phyloP scores from a whole-genome alignment of 306 rosid species.

The Inga laurina region DNA sequence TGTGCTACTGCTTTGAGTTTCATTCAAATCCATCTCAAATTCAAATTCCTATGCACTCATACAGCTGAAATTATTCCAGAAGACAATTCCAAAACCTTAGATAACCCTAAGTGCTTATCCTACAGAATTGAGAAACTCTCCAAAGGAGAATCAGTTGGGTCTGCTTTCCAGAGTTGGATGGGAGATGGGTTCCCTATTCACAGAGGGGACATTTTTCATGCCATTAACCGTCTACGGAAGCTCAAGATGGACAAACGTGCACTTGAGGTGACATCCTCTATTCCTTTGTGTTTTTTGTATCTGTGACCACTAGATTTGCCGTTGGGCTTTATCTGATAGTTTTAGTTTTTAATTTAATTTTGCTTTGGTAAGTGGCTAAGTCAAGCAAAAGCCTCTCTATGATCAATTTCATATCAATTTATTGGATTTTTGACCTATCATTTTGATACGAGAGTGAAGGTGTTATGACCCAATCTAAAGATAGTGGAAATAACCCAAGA shows the following conservation, averaged over 20 bases:
- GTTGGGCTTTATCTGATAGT: not conserved
- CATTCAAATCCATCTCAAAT: conserved; percentile 27
- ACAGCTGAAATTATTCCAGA: conserved; percentile 27
- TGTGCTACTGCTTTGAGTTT: conserved; percentile 5
- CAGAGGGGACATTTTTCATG: conserved; percentile 73
- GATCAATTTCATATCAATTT: not conserved
- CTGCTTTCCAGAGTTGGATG: conserved; percentile 90
- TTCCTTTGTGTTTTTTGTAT: not conserved
- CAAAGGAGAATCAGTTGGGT: conserved; percentile 56
- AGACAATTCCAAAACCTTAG: conserved; percentile 21
- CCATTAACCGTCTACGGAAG: conserved; percentile 90
- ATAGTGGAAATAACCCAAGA: too few relatives aligned
- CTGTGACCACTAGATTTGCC: not conserved
- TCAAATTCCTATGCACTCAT: conserved; percentile 52
- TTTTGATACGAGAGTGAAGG: not conserved
- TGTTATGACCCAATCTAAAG: too few relatives aligned
- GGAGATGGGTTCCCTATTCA: conserved; percentile 84
- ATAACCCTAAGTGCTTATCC: conserved; percentile 55
- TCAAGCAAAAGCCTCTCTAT: not conserved
- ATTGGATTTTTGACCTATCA: not conserved
- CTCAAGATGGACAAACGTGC: conserved; percentile 77
- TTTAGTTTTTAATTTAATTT: not conserved
- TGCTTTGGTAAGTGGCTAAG: not conserved
- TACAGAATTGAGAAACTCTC: conserved; percentile 75
- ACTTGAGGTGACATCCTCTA: conserved; percentile 63